Conservation (phyloP, 2,329 filamentous ascomycete genomes). For the Cladophialophora carrionii region DNA sequence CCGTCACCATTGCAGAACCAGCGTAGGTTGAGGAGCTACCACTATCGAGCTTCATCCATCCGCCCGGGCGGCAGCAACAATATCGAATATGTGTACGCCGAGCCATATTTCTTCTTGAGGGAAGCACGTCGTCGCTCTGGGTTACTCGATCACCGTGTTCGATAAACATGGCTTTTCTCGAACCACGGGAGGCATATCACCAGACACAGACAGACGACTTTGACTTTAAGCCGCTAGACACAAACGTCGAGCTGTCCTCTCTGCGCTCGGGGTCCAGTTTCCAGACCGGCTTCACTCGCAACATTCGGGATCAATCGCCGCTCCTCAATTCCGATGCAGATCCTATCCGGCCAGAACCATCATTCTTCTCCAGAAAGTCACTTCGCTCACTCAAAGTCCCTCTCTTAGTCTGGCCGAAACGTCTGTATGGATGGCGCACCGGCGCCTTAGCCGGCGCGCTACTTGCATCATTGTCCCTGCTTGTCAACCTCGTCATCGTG, state of each 20-base stretch:
- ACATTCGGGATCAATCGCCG: constrained; percentile 16
- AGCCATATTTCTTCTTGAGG: background rate
- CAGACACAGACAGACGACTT: constrained; percentile 14
- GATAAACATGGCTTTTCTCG: constrained; percentile 19
- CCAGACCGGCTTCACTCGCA: constrained; percentile 6
- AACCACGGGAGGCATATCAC: constrained; percentile 22
- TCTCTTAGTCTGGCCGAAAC: constrained; percentile 13
- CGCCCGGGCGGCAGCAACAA: no score
- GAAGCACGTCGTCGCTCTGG: background rate
- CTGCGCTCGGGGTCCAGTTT: constrained; percentile 12
- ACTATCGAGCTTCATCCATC: background rate
- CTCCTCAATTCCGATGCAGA: constrained; percentile 7
- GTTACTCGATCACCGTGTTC: background rate
- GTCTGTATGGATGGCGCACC: constrained; percentile 33
- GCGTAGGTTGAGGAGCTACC: background rate
- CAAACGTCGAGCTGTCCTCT: constrained; percentile 18
- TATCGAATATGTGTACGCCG: background rate
- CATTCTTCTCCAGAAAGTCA: constrained; percentile 7
- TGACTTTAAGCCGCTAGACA: background rate
- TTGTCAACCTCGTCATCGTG: constrained; percentile 32
- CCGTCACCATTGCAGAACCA: background rate
- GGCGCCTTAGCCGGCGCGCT: constrained; percentile 30
- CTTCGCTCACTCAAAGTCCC: constrained; percentile 2
- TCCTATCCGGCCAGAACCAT: constrained; percentile 11
- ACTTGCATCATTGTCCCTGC: constrained; percentile 27